A percentile compares a stretch with the other conserved stretches of the same genome.
These are phyloP conservation scores for Cladosporium sp. DNA, from an alignment of 2,329 filamentous ascomycete species.

Conservation along the genomic window DNA sequence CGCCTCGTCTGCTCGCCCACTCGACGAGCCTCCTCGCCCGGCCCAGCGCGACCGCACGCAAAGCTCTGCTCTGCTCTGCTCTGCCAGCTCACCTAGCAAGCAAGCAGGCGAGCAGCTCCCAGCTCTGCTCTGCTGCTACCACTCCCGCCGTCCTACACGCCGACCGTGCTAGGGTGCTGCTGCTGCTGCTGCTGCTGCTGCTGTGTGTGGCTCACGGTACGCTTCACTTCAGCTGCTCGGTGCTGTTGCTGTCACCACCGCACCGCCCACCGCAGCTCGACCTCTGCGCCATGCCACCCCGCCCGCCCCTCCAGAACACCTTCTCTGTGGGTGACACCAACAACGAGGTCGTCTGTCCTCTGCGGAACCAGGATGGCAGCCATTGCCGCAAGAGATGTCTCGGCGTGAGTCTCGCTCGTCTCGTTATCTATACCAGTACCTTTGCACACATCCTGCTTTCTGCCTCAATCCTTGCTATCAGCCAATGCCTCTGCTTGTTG, in stretches of 20 bases:
- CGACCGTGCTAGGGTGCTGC: constrained; percentile 9
- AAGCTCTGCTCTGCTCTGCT: background rate
- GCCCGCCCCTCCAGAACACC: constrained; percentile 79
- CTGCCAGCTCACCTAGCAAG: background rate
- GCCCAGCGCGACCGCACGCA: background rate
- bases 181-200: background rate
- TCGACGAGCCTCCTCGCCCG: background rate
- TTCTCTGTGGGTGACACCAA: constrained; percentile 89
- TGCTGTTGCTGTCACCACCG: constrained; percentile 6
- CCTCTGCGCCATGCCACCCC: constrained; percentile 69
- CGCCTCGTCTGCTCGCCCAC: background rate
- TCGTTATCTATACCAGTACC: background rate
- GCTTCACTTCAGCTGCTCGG: constrained; percentile 12
- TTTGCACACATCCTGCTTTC: background rate
- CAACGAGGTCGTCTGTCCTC: constrained; percentile 94
- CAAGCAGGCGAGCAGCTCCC: background rate
- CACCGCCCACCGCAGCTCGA: background rate
- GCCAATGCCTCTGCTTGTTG: constrained; percentile 7
- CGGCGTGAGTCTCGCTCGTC: constrained; percentile 69
- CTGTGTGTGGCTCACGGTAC: background rate
- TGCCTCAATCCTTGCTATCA: background rate
- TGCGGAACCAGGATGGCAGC: constrained; percentile 93
- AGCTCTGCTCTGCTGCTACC: background rate
- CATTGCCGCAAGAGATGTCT: constrained; percentile 96
- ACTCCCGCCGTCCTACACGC: background rate